phyloP scores from a whole-genome alignment of 768 basidiomycete genomes.

The Suillus plorans region DNA sequence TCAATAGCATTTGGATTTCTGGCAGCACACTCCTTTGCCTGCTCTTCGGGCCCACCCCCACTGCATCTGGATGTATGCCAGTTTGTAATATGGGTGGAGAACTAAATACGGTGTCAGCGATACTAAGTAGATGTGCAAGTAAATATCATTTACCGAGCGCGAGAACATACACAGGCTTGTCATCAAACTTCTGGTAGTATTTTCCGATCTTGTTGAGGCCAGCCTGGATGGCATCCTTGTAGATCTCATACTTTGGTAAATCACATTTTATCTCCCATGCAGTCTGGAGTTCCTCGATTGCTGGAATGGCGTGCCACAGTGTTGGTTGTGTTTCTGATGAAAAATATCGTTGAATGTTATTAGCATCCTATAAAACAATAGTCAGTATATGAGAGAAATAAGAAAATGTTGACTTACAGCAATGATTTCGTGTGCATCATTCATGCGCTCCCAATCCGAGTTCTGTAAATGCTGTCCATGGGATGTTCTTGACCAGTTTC shows the following conservation, averaged over 20 bases:
- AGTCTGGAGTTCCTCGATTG: conserved; percentile 26
- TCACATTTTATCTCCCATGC: conserved; percentile 27
- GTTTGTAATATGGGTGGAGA: conserved; percentile 34
- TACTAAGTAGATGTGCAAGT: not conserved
- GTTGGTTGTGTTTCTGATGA: conserved; percentile 24
- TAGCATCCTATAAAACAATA: conserved; percentile 21
- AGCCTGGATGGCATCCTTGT: conserved; percentile 16
- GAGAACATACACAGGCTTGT: conserved; percentile 19
- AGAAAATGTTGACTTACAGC: conserved; percentile 10
- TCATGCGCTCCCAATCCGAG: conserved; percentile 22
- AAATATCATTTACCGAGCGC: conserved; percentile 21
- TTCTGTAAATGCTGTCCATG: conserved; percentile 25
- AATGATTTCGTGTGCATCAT: conserved; percentile 14
- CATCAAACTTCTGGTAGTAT: conserved; percentile 21
- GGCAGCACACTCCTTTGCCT: conserved; percentile 7
- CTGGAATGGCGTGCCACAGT: conserved; percentile 26
- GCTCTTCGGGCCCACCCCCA: conserved; percentile 32
- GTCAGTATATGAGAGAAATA: conserved; percentile 4
- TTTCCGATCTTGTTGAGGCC: conserved; percentile 26
- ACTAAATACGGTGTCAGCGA: conserved; percentile 13
- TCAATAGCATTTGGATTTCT: conserved; percentile 15
- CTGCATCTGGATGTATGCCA: conserved; percentile 21
- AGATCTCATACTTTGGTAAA: conserved; percentile 12
- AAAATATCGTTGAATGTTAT: conserved; percentile 20
- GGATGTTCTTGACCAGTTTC: conserved; percentile 22